Evolutionary conservation across 2,329 filamentous ascomycete genomes (phyloP), one percentile per base, ranked within the genome.

Genomic region (Diaporthe sp.): DNA sequence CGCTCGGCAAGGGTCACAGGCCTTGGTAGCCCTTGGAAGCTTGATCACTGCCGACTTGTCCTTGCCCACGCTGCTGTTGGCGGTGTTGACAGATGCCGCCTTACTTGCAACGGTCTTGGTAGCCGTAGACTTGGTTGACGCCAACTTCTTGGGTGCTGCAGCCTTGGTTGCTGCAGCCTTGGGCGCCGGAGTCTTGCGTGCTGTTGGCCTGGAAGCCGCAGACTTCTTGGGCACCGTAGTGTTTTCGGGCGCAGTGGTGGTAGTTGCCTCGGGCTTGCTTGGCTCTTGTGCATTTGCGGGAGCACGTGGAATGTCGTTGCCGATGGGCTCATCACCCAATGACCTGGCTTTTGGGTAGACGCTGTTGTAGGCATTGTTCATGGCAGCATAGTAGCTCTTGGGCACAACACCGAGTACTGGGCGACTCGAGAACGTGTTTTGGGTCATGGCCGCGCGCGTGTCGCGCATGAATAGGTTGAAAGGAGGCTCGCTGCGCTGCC

Each of bases 1-100:
- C 9, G 55, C 5, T n/a, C 73, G 68, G 51, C 75, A 76, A 34
- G 59, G 71, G n/a, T 61, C 61, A 44, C 75, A 76, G 31, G 70
- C 70, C 59, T 73, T 65, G 46, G 17, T 1, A 25, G 71, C 71
- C 71, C 71, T 73, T n/a, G 44, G 68, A 19, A 22, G 68, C 39
- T 71, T 71, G 2, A 28, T n/a, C 42, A n/a, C 8, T 42, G 49
- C 65, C n/a, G 49, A 28, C 34, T 69, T 55, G 37, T 55, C 65
- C 15, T 55, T 53, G 49, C 34, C 65, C 15, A 39, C 12, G 31
- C 46, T 28, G 31, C 49, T 4, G 34, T 68, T 51, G 65, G 19
- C 46, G 25, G n/a, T 34, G 46, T 69, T 55, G 46, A 3, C 31
- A 10, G 65, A 69, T 55, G 46, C 65, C 31, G 65, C 34, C 17